Conservation (phyloP, 805 yeast genomes). For the Vanderwaltozyma verrucispora region DNA sequence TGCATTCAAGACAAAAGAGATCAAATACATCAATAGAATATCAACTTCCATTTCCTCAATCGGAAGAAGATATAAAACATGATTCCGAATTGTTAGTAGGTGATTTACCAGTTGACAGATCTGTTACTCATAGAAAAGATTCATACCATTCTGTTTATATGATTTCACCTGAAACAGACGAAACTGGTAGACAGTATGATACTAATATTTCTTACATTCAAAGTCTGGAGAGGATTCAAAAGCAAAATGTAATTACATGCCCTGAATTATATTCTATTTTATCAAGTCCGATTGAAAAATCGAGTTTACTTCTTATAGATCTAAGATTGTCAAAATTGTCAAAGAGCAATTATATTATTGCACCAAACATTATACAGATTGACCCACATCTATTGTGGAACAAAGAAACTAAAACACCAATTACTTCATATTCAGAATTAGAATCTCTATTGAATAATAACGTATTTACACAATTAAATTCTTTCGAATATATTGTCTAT, state of each 20-base stretch:
- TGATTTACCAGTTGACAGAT: constrained; percentile 8
- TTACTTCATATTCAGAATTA: constrained; percentile 25
- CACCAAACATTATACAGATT: constrained; percentile 30
- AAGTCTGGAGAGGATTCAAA: constrained; percentile 21
- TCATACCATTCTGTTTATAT: constrained; percentile 34
- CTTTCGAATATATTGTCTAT: constrained; percentile 30
- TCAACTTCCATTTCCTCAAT: background rate
- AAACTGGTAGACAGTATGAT: constrained; percentile 11
- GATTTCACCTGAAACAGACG: constrained; percentile 20
- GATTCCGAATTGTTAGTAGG: background rate
- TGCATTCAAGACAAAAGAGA: background rate
- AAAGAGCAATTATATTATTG: constrained; percentile 29
- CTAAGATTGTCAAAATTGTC: constrained; percentile 29
- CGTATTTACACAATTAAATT: constrained; percentile 23
- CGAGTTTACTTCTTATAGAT: constrained; percentile 30
- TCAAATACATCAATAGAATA: background rate
- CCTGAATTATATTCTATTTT: constrained; percentile 36
- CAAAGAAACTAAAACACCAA: constrained; percentile 17
- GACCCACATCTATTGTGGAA: constrained; percentile 31
- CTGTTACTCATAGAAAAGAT: constrained; percentile 28
- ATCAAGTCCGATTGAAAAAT: constrained; percentile 37
- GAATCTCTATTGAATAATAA: constrained; percentile 19
- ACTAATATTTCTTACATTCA: constrained; percentile 12
- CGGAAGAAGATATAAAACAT: constrained; percentile 3
- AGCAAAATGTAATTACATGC: constrained; percentile 44